Conservation (phyloP, 768 basidiomycete species). For the Lactifluus pinguis region DNA sequence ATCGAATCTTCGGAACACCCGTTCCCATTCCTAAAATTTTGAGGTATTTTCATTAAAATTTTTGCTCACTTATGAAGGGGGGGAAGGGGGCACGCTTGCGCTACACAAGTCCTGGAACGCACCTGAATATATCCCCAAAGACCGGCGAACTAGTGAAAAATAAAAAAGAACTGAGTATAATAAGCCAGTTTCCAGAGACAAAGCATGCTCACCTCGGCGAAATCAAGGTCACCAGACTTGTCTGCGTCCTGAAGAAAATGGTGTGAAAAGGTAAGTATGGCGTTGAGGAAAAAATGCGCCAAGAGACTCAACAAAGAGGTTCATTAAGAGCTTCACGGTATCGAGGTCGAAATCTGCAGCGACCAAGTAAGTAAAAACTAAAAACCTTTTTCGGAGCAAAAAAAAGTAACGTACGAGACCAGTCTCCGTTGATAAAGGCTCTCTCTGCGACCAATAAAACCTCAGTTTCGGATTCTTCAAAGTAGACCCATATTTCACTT, state of each 20-base stretch:
- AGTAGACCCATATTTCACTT: slow-evolving; percentile 29
- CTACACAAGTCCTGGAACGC: background rate
- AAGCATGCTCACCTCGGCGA: slow-evolving; percentile 48
- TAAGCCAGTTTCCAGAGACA: slow-evolving; percentile 6
- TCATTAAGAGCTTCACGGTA: slow-evolving; percentile 81
- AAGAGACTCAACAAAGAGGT: slow-evolving; percentile 54
- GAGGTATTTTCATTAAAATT: background rate
- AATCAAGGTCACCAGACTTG: slow-evolving; percentile 70
- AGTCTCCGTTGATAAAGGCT: slow-evolving; percentile 54
- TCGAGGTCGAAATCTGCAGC: slow-evolving; percentile 69
- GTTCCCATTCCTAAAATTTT: slow-evolving; percentile 66
- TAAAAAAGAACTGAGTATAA: background rate
- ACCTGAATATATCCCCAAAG: slow-evolving; percentile 81
- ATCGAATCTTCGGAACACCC: slow-evolving; percentile 76
- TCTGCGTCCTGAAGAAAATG: slow-evolving; percentile 44
- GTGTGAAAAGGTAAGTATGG: background rate
- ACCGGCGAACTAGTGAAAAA: slow-evolving; percentile 43
- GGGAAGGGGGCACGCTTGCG: background rate
- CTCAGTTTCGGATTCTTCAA: slow-evolving; percentile 17
- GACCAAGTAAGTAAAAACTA: background rate
- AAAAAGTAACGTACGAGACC: slow-evolving; percentile 50
- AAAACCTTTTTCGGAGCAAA: background rate
- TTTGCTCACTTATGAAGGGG: background rate
- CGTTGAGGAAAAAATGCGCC: background rate
- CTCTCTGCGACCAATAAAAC: slow-evolving; percentile 28